These are phyloP conservation scores for Hygrocybe coccinea DNA, from an alignment of 768 basidiomycete species.

Conservation along the genomic window DNA sequence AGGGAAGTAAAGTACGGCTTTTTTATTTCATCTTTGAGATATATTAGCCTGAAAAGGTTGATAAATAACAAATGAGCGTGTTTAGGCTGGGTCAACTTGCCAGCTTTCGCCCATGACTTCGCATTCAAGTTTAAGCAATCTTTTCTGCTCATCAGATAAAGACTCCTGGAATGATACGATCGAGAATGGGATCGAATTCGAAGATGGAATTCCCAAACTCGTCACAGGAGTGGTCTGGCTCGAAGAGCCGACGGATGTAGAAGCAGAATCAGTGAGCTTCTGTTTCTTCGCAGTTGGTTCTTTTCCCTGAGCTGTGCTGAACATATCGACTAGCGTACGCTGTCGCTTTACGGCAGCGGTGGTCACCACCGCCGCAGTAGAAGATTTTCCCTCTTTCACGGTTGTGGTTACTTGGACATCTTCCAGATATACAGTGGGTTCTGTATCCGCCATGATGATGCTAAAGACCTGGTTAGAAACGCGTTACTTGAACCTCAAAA, in stretches of 20 bases:
- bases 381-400: constrained; percentile 8
- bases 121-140: constrained; percentile 62
- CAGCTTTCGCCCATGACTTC: constrained; percentile 72
- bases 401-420: constrained; percentile 34
- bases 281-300: constrained; percentile 44
- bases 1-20: constrained; percentile 73
- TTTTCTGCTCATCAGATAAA: constrained; percentile 52
- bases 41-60: constrained; percentile 53
- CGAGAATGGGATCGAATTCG: constrained; percentile 71
- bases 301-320: constrained; percentile 33
- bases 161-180: constrained; percentile 47
- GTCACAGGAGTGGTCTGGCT: constrained; percentile 11
- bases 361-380: constrained; percentile 11
- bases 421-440: constrained; percentile 38
- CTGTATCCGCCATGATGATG: not conserved
- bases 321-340: constrained; percentile 63
- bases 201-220: constrained; percentile 24
- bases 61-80: not conserved
- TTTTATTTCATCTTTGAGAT: constrained; percentile 67
- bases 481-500: constrained; percentile 2
- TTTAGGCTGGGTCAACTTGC: constrained; percentile 32
- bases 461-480: not conserved
- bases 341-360: constrained; percentile 45
- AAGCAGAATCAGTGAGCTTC: constrained; percentile 32
- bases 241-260: constrained; percentile 11